Conservation (phyloP, 2,329 filamentous ascomycete genomes). For the Ophiocordyceps sinensis region DNA sequence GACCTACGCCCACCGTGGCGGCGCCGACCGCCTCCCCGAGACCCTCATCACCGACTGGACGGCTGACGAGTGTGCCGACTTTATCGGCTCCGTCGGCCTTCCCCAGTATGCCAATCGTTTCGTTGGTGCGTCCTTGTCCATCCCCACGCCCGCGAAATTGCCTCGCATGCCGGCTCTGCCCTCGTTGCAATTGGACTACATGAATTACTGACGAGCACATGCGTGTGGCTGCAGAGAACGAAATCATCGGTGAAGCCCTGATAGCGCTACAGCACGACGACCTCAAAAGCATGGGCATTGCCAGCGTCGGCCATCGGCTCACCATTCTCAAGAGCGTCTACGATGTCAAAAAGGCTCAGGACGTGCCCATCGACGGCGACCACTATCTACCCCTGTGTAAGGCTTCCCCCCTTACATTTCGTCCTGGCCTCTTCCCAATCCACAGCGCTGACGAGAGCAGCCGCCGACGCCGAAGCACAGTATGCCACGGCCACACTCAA, state of each 20-base stretch:
- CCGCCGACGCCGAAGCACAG: conserved; percentile 75
- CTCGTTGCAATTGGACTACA: too few species aligned
- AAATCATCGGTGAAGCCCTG: conserved; percentile 82
- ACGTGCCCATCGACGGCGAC: conserved; percentile 79
- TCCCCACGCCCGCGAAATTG: background rate
- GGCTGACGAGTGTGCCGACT: conserved; percentile 80
- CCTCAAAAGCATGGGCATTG: conserved; percentile 86
- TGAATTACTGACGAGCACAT: conserved; percentile 4
- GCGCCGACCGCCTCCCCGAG: conserved; percentile 53
- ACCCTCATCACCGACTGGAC: conserved; percentile 70
- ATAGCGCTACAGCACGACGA: conserved; percentile 84
- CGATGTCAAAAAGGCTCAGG: conserved; percentile 88
- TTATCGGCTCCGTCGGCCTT: conserved; percentile 65
- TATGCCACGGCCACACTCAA: conserved; percentile 82
- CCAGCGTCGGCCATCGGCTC: conserved; percentile 83
- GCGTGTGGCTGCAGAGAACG: conserved; percentile 52
- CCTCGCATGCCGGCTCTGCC: background rate
- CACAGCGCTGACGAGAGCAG: conserved; percentile 29
- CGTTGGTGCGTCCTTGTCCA: conserved; percentile 48
- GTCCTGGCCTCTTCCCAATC: background rate
- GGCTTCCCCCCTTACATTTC: background rate
- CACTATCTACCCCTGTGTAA: conserved; percentile 87
- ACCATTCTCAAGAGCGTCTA: conserved; percentile 94
- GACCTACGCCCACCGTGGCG: conserved; percentile 54
- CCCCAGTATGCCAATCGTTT: conserved; percentile 73